Evolutionary conservation across 2,329 filamentous ascomycete species (phyloP).

Genomic region (Aspergillus brasiliensis): DNA sequence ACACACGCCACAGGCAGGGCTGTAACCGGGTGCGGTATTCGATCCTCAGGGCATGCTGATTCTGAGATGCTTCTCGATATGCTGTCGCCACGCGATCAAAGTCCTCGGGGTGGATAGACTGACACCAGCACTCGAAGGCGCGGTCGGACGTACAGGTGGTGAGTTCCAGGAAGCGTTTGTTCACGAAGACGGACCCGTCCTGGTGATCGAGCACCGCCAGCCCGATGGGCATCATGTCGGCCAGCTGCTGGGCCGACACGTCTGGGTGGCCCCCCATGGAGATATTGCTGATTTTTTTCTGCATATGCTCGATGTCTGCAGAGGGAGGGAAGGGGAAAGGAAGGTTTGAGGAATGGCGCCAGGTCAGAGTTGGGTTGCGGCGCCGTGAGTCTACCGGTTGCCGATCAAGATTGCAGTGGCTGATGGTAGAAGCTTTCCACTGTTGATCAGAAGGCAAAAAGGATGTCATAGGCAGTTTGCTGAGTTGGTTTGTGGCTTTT

Average conservation of each 20-base stretch:
- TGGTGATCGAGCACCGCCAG: constrained; percentile 24
- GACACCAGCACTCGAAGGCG: constrained; percentile 20
- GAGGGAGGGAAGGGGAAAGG: not conserved
- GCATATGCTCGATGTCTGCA: not conserved
- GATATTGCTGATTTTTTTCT: not conserved
- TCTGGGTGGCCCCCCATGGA: not conserved
- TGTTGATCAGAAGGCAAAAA: too few species aligned
- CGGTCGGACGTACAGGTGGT: constrained; percentile 4
- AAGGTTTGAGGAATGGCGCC: not conserved
- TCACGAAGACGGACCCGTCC: constrained; percentile 24
- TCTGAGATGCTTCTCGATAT: constrained; percentile 11
- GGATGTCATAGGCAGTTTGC: too few species aligned
- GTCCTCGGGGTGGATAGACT: constrained; percentile 25
- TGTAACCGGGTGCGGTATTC: constrained; percentile 26
- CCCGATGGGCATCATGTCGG: constrained; percentile 28
- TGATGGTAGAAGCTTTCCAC: too few species aligned
- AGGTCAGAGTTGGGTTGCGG: too few species aligned
- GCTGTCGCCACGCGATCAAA: constrained; percentile 14
- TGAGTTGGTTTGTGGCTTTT: too few species aligned
- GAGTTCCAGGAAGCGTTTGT: constrained; percentile 24
- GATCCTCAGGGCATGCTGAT: constrained; percentile 18
- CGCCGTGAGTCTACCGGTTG: too few species aligned
- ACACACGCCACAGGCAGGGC: constrained; percentile 21
- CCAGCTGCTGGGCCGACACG: constrained; percentile 28
- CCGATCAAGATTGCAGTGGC: too few species aligned